Evolutionary conservation across 2,329 filamentous ascomycete genomes (phyloP).

Genomic region (Colletotrichum tofieldiae): DNA sequence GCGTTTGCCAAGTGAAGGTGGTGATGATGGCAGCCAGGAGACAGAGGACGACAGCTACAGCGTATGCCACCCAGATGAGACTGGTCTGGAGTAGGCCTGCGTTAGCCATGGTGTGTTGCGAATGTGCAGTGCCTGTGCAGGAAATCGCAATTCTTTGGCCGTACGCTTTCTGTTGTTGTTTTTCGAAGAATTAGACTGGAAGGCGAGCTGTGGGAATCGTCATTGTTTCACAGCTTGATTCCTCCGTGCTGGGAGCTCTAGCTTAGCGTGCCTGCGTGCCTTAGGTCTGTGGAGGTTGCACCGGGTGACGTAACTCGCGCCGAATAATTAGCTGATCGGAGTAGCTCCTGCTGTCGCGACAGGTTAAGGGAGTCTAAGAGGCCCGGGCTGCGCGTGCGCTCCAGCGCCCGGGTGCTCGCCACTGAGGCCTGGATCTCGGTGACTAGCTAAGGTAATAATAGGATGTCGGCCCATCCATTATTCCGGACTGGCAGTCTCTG

Average conservation of each 20-base stretch:
- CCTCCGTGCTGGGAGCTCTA: constrained; percentile 31
- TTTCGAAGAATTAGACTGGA: constrained; percentile 10
- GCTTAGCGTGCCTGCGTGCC: constrained; percentile 34
- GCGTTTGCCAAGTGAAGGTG: constrained; percentile 92
- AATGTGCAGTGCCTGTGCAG: background rate
- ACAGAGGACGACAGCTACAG: constrained; percentile 83
- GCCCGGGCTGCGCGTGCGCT: constrained; percentile 5
- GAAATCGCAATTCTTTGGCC: background rate
- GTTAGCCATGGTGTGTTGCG: constrained; percentile 53
- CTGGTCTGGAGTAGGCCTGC: constrained; percentile 84
- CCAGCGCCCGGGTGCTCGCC: constrained; percentile 4
- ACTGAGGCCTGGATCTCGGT: background rate
- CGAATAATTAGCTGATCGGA: background rate
- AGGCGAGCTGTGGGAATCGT: constrained; percentile 23
- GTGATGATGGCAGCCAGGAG: constrained; percentile 86
- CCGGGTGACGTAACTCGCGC: constrained; percentile 20
- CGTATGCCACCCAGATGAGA: constrained; percentile 96
- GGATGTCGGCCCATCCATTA: constrained; percentile 3
- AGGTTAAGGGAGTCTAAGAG: background rate
- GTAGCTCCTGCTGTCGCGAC: background rate
- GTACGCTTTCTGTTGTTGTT: constrained; percentile 22
- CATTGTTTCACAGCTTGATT: constrained; percentile 35
- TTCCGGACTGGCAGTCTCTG: background rate
- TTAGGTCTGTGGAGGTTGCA: constrained; percentile 15
- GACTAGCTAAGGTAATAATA: background rate